Base-by-base conservation (phyloP, 73 alveolate genomes). In the Paramecium sonneborni region DNA sequence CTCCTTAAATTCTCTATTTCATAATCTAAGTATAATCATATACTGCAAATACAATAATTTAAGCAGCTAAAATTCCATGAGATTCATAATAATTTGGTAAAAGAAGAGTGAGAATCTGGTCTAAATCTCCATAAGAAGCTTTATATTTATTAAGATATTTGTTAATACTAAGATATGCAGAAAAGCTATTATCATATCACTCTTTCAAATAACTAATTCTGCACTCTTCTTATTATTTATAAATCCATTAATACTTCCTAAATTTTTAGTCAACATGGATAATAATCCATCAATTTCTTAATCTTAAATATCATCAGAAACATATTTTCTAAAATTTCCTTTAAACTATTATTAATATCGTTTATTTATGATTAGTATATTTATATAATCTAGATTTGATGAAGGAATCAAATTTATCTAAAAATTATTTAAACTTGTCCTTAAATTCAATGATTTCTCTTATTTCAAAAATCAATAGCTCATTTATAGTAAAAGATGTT, bases 331-430 rank as follows among this genome's bases (percentile, higher is more conserved):
- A 79, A 1, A 9, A 46, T 37, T 79, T 79, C 69, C 9, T 79
- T 20, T 37, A 79, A 79, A 79, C 41, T 46, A 79, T 79, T 79
- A 26, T 43, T 79, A 5, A 79, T 79, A 44, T 79, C 90, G 18
- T 39, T 14, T 3, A 79, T 79, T 41, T 30, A 7, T 1, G 90
- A 76, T 11, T 43, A 9, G 2, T 38, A 0, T 20, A 79, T 34
- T 44, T 30, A 12, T 79, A 79, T 79, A 8, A 24, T 43, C 72
- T 21, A 41, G 44, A 24, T 79, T 23, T 20, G 2, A 79, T 43
- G 6, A 30, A 46, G 6, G 28, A 20, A 23, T 79, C 41, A 10
- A 38, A 79, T 46, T 79, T 43, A 1, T 79, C 74, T 57, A 41
- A n/a, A 23, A 79, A 79, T 1, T 0, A 11, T 3, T 44, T 79